phyloP scores from a whole-genome alignment of 331 rosid genomes.

The Cydonia oblonga region DNA sequence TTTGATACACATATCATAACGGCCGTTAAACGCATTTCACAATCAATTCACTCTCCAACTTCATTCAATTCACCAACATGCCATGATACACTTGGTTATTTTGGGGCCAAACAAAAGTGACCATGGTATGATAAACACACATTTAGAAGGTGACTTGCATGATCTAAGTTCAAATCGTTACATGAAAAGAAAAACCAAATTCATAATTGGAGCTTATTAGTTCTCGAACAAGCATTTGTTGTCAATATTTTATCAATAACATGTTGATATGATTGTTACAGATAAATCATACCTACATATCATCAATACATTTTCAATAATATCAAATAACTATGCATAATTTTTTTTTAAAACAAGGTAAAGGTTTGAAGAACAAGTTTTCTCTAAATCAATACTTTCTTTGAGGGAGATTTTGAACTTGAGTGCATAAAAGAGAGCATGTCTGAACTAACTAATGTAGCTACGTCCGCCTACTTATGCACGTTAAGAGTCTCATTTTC shows the following conservation, averaged over 20 bases:
- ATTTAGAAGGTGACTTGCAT: neutral
- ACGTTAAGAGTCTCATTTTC: neutral
- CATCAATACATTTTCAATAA: rapidly evolving
- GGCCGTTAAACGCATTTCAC: neutral
- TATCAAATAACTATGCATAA: neutral
- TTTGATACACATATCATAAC: neutral
- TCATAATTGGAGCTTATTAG: neutral
- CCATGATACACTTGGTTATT: neutral
- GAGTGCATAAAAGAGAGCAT: neutral
- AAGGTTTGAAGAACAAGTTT: neutral
- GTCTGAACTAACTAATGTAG: too few species aligned
- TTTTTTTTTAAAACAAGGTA: too few species aligned
- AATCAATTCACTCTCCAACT: neutral
- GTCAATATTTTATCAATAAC: too few species aligned
- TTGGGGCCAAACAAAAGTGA: neutral
- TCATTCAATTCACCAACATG: neutral
- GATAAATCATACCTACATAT: too few species aligned
- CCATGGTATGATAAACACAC: neutral
- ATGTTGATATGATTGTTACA: neutral
- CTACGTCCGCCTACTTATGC: too few species aligned
- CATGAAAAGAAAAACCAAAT: neutral
- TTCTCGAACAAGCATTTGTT: neutral
- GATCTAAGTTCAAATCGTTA: neutral
- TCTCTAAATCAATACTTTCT: too few species aligned
- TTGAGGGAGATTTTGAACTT: neutral